A percentile compares a stretch with the other conserved stretches of the same genome.
phyloP scores from a whole-genome alignment of 2,329 filamentous ascomycete genomes.

The Cordyceps sp. region DNA sequence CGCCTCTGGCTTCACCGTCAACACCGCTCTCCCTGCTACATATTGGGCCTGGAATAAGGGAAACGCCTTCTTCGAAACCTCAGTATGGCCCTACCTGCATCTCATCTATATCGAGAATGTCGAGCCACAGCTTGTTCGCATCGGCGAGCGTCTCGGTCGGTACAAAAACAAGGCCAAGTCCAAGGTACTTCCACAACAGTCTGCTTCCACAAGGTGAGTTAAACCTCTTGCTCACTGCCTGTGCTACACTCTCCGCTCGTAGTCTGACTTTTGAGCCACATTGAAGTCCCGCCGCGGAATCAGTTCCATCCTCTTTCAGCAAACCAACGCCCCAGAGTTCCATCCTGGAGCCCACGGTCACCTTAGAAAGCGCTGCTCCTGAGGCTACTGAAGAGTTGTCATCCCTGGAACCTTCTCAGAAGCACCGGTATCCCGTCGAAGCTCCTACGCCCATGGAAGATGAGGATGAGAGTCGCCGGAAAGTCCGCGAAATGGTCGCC shows the following conservation, averaged over 20 bases:
- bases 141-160: slow-evolving; percentile 72
- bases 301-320: too few species aligned
- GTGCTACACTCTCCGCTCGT: too few species aligned
- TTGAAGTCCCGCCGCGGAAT: too few species aligned
- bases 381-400: slow-evolving; percentile 12
- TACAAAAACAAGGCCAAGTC: slow-evolving; percentile 33
- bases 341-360: too few species aligned
- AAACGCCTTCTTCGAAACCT: slow-evolving; percentile 54
- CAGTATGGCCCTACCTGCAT: slow-evolving; percentile 66
- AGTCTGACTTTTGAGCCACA: too few species aligned
- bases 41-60: slow-evolving; percentile 54
- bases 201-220: not conserved
- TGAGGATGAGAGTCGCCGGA: slow-evolving; percentile 38
- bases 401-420: slow-evolving; percentile 4
- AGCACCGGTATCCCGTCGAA: slow-evolving; percentile 18
- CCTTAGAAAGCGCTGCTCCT: slow-evolving; percentile 4
- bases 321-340: too few species aligned
- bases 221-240: too few species aligned
- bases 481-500: slow-evolving; percentile 49
- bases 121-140: slow-evolving; percentile 84
- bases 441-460: slow-evolving; percentile 27
- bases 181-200: slow-evolving; percentile 10
- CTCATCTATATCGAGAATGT: slow-evolving; percentile 81
- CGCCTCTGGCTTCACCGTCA: slow-evolving; percentile 48
- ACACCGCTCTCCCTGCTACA: slow-evolving; percentile 56